Percentiles rank a stretch among this genome's conserved stretches.
Conservation (phyloP, 2,329 filamentous ascomycete genomes). For the Monosporascus sp. region DNA sequence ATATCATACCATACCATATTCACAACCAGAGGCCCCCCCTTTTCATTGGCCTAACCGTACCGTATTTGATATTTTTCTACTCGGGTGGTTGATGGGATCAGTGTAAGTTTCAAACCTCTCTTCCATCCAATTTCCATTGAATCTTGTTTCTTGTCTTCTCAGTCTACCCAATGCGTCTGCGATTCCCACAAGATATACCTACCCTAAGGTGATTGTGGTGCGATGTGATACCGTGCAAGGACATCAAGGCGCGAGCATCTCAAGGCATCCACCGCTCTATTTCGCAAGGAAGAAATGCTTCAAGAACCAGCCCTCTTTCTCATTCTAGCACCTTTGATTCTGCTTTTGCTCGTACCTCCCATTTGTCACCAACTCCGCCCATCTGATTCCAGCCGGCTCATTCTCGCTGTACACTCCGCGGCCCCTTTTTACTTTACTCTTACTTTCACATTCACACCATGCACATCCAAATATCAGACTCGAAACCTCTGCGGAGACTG, state of each 20-base stretch:
- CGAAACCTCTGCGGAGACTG: conserved; percentile 16
- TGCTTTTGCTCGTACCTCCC: too few species aligned
- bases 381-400: background rate
- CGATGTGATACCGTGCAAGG: too few species aligned
- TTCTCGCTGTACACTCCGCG: background rate
- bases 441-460: conserved; percentile 10
- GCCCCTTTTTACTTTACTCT: conserved; percentile 1
- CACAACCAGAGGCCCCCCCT: background rate
- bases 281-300: too few species aligned
- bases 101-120: background rate
- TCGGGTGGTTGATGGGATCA: background rate
- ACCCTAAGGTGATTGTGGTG: too few species aligned
- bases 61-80: background rate
- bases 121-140: background rate
- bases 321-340: too few species aligned
- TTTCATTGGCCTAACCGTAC: background rate
- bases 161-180: background rate
- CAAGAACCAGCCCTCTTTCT: too few species aligned
- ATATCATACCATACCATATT: too few species aligned
- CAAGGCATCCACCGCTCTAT: too few species aligned
- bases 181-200: too few species aligned
- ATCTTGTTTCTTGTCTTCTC: background rate
- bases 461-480: conserved; percentile 9
- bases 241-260: too few species aligned
- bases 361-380: background rate